Evolutionary conservation across 805 yeast genomes (phyloP).

Genomic region (Candida pseudofarinosa): DNA sequence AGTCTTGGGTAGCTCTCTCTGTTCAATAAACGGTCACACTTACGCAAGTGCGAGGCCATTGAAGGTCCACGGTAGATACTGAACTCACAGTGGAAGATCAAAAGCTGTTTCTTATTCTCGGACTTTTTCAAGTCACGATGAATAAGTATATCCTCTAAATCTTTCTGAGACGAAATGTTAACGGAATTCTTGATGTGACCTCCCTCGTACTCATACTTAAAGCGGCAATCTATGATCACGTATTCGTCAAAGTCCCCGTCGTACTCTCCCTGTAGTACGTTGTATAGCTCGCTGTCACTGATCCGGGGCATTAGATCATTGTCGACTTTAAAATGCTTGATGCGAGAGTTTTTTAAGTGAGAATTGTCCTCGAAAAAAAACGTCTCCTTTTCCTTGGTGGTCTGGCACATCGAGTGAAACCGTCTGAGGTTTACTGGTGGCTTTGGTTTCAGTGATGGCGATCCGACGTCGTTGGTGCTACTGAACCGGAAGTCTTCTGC

Average conservation of each 20-base stretch:
- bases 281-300: constrained; percentile 52
- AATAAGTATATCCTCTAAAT: constrained; percentile 56
- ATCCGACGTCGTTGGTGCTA: constrained; percentile 1
- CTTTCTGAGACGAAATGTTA: constrained; percentile 68
- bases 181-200: constrained; percentile 88
- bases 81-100: constrained; percentile 93
- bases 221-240: constrained; percentile 80
- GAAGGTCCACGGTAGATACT: constrained; percentile 91
- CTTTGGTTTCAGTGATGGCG: constrained; percentile 22
- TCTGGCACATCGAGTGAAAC: constrained; percentile 67
- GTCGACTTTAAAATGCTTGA: constrained; percentile 27
- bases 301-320: constrained; percentile 71
- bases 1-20: constrained; percentile 74
- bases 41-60: constrained; percentile 82
- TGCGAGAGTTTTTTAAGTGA: constrained; percentile 23
- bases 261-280: constrained; percentile 52
- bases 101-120: constrained; percentile 36
- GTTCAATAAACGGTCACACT: constrained; percentile 74
- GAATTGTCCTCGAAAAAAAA: constrained; percentile 27
- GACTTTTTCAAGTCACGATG: constrained; percentile 12
- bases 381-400: constrained; percentile 28
- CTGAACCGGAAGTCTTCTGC: not conserved
- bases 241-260: constrained; percentile 50
- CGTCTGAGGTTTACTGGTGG: constrained; percentile 44
- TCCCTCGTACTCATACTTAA: constrained; percentile 86